These are phyloP conservation scores for Yamadazyma phyllophila DNA, from an alignment of 805 yeast species.

Conservation along the genomic window DNA sequence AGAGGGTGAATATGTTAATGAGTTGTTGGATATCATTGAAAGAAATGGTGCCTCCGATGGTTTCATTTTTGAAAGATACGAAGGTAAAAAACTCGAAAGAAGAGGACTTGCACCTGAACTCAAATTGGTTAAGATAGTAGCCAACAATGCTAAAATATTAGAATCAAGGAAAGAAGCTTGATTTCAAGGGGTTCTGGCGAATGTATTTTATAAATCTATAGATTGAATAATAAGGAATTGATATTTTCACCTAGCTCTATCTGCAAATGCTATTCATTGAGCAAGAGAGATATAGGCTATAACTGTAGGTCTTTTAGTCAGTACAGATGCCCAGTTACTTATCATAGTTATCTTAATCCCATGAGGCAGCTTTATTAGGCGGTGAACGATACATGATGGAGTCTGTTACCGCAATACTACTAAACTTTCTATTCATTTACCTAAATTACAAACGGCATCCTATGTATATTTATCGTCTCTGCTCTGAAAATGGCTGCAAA, in stretches of 20 bases:
- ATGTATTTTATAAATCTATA: neutral
- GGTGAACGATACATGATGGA: too few species aligned
- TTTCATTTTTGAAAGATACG: slow-evolving; percentile 7
- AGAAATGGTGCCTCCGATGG: slow-evolving; percentile 2
- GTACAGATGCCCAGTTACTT: too few species aligned
- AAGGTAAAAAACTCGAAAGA: slow-evolving; percentile 5
- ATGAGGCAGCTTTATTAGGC: too few species aligned
- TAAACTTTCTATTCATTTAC: too few species aligned
- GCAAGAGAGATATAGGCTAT: too few species aligned
- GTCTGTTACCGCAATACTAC: too few species aligned
- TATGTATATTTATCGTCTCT: neutral
- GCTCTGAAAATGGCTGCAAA: neutral
- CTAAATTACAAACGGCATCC: too few species aligned
- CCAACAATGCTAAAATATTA: neutral
- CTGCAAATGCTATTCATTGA: too few species aligned
- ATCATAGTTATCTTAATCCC: too few species aligned
- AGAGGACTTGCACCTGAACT: slow-evolving; percentile 1
- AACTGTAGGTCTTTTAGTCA: too few species aligned
- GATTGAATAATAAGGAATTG: neutral
- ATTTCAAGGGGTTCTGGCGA: neutral
- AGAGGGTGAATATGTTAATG: slow-evolving; percentile 59
- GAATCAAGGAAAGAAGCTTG: neutral
- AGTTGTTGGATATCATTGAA: slow-evolving; percentile 23
- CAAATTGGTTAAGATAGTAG: slow-evolving; percentile 5
- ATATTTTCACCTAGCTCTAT: neutral